Evolutionary conservation across 805 yeast genomes (phyloP), one percentile per base, ranked within the genome.

Genomic region (Yamadazyma sp.): DNA sequence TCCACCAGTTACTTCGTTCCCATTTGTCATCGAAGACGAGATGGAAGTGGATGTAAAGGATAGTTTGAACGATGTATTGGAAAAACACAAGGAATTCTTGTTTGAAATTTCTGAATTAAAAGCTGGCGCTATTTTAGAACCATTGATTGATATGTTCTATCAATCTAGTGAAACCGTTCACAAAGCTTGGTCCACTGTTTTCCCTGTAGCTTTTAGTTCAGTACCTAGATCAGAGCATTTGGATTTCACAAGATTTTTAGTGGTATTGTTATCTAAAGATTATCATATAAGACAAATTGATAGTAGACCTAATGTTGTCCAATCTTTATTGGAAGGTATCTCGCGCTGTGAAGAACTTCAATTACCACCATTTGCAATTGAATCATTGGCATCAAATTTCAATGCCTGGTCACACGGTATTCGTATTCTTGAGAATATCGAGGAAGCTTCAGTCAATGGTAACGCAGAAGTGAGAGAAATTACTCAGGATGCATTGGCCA

Each of bases 321-420:
- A 85, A 43, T 80, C 93, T 2, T 60, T 93, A 44, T 62, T 94
- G 27, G 94, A 82, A 45, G 96, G 95, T 25, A 74, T 86, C n/a
- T 79, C 89, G 1, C 65, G 70, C 41, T 80, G 94, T 43, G 77
- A 80, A 7, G 78, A 70, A 7, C 56, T 87, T 7, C 95, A 85
- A 43, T 62, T 94, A 13, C 98, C 99, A 3, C 98, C 99, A 2
- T 96, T 91, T 58, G 70, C 95, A 27, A 80, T 89, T 23, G 93
- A 89, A 55, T 88, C 87, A 47, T 64, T 93, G 22, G 96, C 96
- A 5, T 71, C 80, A 36, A 83, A 89, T 38, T 93, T 83, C 56
- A 81, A 86, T 55, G 82, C 95, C 1, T 91, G 98, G 96, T 82
- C 87, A 48, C 83, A 86, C 32, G 85, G 95, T 6, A 78, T 94